A percentile compares a stretch with the other conserved stretches of the same genome.
These are phyloP conservation scores for Scytalidium lignicola DNA, from an alignment of 2,329 filamentous ascomycete species.

Conservation along the genomic window DNA sequence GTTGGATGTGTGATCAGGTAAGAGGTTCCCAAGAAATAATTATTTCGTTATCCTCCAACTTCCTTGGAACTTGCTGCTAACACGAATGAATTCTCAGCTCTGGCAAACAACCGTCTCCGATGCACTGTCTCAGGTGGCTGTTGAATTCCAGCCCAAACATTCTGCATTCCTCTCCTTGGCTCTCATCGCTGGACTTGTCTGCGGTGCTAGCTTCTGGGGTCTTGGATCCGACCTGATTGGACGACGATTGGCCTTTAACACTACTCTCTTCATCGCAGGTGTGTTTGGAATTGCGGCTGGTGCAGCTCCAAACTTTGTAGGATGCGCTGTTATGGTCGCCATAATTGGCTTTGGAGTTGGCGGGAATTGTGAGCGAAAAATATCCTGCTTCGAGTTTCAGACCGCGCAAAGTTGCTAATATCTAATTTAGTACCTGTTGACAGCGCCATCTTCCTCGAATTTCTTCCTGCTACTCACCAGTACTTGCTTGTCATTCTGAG, in stretches of 20 bases:
- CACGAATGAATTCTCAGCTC: constrained; percentile 43
- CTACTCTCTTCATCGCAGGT: constrained; percentile 56
- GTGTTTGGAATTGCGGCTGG: constrained; percentile 59
- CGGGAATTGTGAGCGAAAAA: constrained; percentile 37
- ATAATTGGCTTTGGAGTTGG: constrained; percentile 58
- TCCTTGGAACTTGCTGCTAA: constrained; percentile 32
- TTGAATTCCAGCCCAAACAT: constrained; percentile 51
- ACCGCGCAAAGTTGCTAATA: background rate
- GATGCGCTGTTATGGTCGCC: constrained; percentile 56
- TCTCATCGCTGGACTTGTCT: constrained; percentile 47
- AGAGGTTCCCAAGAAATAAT: constrained; percentile 41
- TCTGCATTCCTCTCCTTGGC: constrained; percentile 53
- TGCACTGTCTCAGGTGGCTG: constrained; percentile 37
- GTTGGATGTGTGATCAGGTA: constrained; percentile 26
- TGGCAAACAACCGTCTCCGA: constrained; percentile 57
- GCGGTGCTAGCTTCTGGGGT: constrained; percentile 62
- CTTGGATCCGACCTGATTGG: constrained; percentile 61
- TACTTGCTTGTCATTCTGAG: constrained; percentile 25
- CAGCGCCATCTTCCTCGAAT: constrained; percentile 25
- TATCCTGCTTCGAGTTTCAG: background rate
- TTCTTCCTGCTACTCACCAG: constrained; percentile 23
- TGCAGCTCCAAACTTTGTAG: constrained; percentile 58
- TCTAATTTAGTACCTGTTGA: constrained; percentile 1
- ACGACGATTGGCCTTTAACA: constrained; percentile 61
- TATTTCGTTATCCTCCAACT: too few species aligned